Base-by-base conservation (phyloP, 2,329 filamentous ascomycete species). In the Coniella lustricola region DNA sequence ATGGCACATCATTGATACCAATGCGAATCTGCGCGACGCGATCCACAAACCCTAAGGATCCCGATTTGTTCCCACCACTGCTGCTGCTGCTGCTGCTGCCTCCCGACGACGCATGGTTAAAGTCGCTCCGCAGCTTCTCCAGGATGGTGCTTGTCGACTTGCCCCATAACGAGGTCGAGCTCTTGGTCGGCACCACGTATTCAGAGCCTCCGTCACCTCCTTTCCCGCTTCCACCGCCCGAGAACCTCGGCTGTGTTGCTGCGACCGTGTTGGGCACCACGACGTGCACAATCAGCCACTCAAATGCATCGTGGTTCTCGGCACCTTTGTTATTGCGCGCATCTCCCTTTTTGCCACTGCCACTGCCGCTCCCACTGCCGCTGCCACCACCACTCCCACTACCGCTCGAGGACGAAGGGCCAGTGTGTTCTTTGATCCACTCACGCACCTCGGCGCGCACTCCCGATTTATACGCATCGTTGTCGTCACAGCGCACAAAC, bases 221-320 rank as follows among this genome's bases (percentile, higher is more conserved):
- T 2, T 74, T 62, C 20, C 63, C 65, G 53, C 77, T 74, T 46
- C 73, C 69, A 54, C 77, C 74, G 46, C 73, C 69, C 48, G 75
- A 78, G 49, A 73, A 79, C 53, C 85, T 77, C 13, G 88, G 87
- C 61, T 94, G 88, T 2, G 82, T 86, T 18, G 87, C 83, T 1
- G 88, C 89, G 13, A 80, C 74, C 0, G 88, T 91, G 54, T 95
- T 90, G 13, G 91, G 90, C 16, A 95, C 74, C 12, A 96, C 87
- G 21, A 98, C 87, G 64, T 98, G 93, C 18, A 98, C 63, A 47
- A 98, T 87, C 55, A 98, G 73, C 87, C 90, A 97, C 66, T 98
- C 93, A 57, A 86, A 95, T 0, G 93, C 91, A 70, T 98, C 91
- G 61, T 98, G 93, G 54, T 94, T 93, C 61, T 96, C 91, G 60